Conservation (phyloP, 352 stramenopile genomes). For the Peronospora belbahrii region DNA sequence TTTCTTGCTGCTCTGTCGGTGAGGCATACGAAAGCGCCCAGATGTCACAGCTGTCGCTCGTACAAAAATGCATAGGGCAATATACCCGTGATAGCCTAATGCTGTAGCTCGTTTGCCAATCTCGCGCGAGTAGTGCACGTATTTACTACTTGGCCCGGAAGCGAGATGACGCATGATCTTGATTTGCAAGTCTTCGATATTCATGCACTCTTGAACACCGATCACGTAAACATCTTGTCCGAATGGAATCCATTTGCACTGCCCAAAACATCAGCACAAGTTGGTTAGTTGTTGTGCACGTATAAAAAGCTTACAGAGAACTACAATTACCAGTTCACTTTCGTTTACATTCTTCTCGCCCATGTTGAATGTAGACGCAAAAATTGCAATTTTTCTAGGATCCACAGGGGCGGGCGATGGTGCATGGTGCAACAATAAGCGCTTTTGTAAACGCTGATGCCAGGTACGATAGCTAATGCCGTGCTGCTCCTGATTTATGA, state of each 20-base stretch:
- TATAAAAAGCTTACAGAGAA: not conserved
- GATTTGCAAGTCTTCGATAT: constrained; percentile 58
- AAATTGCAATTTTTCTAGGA: constrained; percentile 50
- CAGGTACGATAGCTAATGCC: constrained; percentile 15
- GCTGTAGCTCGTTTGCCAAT: constrained; percentile 76
- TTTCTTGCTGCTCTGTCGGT: constrained; percentile 44
- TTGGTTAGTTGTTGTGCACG: constrained; percentile 4
- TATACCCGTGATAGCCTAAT: constrained; percentile 83
- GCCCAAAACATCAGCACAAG: constrained; percentile 2
- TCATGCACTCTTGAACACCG: constrained; percentile 88
- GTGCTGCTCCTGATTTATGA: constrained; percentile 12
- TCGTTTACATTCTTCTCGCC: constrained; percentile 63
- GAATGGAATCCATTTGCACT: constrained; percentile 72
- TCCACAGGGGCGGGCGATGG: constrained; percentile 8
- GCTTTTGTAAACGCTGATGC: constrained; percentile 31
- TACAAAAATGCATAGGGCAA: constrained; percentile 81
- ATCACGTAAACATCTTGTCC: constrained; percentile 87
- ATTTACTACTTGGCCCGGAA: constrained; percentile 43
- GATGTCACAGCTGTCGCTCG: constrained; percentile 48
- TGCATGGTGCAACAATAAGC: constrained; percentile 22
- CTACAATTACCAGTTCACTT: constrained; percentile 32
- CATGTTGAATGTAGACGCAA: constrained; percentile 85
- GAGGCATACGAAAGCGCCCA: constrained; percentile 62
- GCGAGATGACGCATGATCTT: constrained; percentile 63
- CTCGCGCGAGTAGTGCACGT: constrained; percentile 67